Evolutionary conservation across 441 rosid species (phyloP).

Genomic region (Gossypium davidsonii): DNA sequence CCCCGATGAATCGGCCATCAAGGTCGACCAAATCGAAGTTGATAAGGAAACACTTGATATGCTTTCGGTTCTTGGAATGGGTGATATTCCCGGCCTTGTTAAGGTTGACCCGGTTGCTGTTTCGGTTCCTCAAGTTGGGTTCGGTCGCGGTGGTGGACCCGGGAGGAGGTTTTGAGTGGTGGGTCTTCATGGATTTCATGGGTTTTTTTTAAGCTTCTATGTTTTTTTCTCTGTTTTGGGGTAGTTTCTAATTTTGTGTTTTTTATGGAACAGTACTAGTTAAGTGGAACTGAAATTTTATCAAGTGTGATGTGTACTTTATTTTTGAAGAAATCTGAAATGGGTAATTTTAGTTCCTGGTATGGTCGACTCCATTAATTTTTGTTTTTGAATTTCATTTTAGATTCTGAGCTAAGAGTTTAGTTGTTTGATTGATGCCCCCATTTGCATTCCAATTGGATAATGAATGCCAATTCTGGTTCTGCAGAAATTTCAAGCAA

Average conservation of each 20-base stretch:
- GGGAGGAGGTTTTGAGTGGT: slow-evolving; percentile 32
- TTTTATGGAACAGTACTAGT: background rate
- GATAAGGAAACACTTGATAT: slow-evolving; percentile 45
- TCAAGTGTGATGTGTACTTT: background rate
- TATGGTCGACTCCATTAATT: background rate
- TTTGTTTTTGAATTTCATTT: background rate
- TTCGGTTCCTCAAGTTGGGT: slow-evolving; percentile 16
- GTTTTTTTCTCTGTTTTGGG: slow-evolving; percentile 2
- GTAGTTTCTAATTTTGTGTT: background rate
- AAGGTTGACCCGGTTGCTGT: slow-evolving; percentile 32
- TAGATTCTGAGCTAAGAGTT: background rate
- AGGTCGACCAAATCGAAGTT: slow-evolving; percentile 38
- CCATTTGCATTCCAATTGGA: background rate
- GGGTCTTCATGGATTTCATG: background rate
- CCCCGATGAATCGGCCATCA: slow-evolving; percentile 43
- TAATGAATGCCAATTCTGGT: background rate
- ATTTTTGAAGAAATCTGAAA: background rate
- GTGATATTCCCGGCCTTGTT: slow-evolving; percentile 31
- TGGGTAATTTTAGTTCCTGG: background rate
- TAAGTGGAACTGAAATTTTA: background rate
- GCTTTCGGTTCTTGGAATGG: slow-evolving; percentile 42
- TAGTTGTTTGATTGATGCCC: background rate
- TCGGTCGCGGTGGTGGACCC: slow-evolving; percentile 29
- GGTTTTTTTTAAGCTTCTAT: background rate
- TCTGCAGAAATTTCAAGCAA: slow-evolving; percentile 1